A percentile compares a stretch with the other conserved stretches of the same genome.
These are phyloP conservation scores for Sphagnum tenellum DNA, from an alignment of 225 moss, liverwort and hornwort genomes.

Conservation along the genomic window DNA sequence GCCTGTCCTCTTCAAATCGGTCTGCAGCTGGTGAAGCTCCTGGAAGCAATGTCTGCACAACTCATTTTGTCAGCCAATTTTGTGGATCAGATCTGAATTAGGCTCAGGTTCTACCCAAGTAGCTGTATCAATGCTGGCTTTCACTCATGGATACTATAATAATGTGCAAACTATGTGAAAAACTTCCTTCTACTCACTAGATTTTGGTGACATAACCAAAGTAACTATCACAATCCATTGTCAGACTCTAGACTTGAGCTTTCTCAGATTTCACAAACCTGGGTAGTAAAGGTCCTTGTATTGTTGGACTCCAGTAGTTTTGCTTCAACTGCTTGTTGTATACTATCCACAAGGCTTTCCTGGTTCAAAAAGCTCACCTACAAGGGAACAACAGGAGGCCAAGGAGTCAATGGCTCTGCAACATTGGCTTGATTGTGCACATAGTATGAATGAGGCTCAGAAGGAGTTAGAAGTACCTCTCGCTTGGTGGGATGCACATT, in stretches of 20 bases:
- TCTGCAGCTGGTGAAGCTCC: constrained; percentile 54
- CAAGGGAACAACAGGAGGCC: neutral
- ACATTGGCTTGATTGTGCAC: neutral
- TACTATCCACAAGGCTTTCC: constrained; percentile 79
- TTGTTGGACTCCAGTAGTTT: constrained; percentile 87
- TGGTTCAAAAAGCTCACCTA: constrained; percentile 96
- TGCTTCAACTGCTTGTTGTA: constrained; percentile 80
- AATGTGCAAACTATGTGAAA: too few species aligned
- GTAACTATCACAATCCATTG: neutral
- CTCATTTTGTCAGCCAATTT: constrained; percentile 2
- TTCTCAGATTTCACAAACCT: constrained; percentile 26
- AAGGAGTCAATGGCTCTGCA: neutral
- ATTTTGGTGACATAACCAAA: neutral
- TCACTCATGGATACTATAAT: too few species aligned
- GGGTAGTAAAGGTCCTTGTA: constrained; percentile 67
- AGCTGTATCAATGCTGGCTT: too few species aligned
- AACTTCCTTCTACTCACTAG: too few species aligned
- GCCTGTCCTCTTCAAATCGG: constrained; percentile 44
- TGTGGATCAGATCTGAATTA: too few species aligned
- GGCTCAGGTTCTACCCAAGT: too few species aligned
- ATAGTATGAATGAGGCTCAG: neutral
- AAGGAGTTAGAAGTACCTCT: constrained; percentile 40
- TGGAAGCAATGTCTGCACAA: constrained; percentile 71
- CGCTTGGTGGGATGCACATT: constrained; percentile 97
- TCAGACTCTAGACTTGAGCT: too few species aligned